Conservation (phyloP, 2,329 filamentous ascomycete species). For the Botrytis byssoidea region DNA sequence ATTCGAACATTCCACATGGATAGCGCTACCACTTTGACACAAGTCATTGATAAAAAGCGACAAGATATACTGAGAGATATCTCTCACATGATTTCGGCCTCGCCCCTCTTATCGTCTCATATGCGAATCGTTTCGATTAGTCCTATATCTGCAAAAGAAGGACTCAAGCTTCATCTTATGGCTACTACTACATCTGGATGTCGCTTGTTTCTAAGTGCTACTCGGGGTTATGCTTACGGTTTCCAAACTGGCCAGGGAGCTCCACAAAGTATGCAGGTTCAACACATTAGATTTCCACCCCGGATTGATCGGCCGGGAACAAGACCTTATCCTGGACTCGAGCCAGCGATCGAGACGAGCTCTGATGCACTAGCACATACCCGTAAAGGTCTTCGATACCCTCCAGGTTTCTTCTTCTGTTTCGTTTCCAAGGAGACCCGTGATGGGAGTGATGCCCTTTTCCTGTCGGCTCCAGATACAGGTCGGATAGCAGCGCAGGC, state of each 20-base stretch:
- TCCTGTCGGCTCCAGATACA: conserved; percentile 83
- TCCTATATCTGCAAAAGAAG: conserved; percentile 75
- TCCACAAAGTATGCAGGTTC: conserved; percentile 95
- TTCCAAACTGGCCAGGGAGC: conserved; percentile 59
- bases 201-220: conserved; percentile 88
- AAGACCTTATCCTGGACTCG: conserved; percentile 29
- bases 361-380: conserved; percentile 51
- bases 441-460: conserved; percentile 65
- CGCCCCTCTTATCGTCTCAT: conserved; percentile 66
- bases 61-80: conserved; percentile 68
- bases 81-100: conserved; percentile 78
- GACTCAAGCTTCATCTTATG: conserved; percentile 82
- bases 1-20: conserved; percentile 92
- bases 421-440: conserved; percentile 66
- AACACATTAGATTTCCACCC: conserved; percentile 93
- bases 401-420: conserved; percentile 89
- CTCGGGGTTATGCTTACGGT: conserved; percentile 66
- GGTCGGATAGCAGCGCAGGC: conserved; percentile 69
- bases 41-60: conserved; percentile 62
- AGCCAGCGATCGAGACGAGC: conserved; percentile 39
- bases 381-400: conserved; percentile 59
- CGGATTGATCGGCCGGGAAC: conserved; percentile 38
- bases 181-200: conserved; percentile 88
- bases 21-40: conserved; percentile 56
- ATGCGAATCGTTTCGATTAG: conserved; percentile 81